Evolutionary conservation across 2,329 filamentous ascomycete genomes (phyloP), one percentile per base, ranked within the genome.

Genomic region (Lasiodiplodia gonubiensis): DNA sequence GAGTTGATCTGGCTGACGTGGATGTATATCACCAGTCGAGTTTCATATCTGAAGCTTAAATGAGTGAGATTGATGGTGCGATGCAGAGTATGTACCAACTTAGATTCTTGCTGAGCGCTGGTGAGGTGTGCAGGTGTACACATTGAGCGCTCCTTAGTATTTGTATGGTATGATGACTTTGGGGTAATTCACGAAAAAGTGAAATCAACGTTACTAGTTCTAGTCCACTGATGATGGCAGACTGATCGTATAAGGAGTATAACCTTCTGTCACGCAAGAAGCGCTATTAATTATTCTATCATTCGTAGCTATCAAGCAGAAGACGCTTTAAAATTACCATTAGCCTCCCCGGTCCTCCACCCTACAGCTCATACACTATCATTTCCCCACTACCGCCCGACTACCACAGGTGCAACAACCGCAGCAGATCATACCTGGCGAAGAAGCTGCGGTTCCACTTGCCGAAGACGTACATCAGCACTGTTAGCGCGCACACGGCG

Each of bases 401-500:
- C 25, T 51, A 67, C 65, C 65, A 60, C 65, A 67, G 39, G 21
- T 54, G 54, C 54, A 37, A 5, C 35, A 61, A 46, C 37, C 48
- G 23, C 60, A 75, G 76, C n/a, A 78, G 53, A 61, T 78, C 76
- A 66, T 78, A 72, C 4, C 76, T 53, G 53, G 75, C 69, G 54
- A 76, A 77, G 61, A 77, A 78, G 10, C 69, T 71, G n/a, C 76
- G 70, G 55, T 74, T 78, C 68, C 74, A 76, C 70, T 79, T 79
- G 21, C 77, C 77, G 23, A 79, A 72, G 8, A 79, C 69, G 61
- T 78, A 76, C 86, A 90, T 86, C 0, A 92, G 91, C 67, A 97
- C 84, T 64, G 89, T 93, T 70, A 91, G 76, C 60, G 90, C 76
- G 77, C 93, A 97, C 59, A 97, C 83, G 1, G 83, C 89, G 0